Conservation (phyloP, 1,139 yeast genomes). For the Pichia sp. region DNA sequence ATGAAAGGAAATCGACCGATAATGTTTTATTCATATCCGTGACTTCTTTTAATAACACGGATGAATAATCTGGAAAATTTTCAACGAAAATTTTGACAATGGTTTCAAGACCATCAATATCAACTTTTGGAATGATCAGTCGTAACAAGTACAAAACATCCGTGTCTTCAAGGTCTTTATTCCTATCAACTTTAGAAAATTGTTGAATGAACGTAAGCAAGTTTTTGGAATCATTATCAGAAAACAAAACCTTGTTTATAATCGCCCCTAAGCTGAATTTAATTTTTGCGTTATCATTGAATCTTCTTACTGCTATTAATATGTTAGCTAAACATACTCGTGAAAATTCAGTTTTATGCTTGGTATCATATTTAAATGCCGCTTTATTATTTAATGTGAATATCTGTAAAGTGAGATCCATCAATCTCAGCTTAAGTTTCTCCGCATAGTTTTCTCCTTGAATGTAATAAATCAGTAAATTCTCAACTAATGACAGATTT, state of each 20-base stretch:
- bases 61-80: conserved; percentile 17
- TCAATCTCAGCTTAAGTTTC: conserved; percentile 3
- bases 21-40: conserved; percentile 23
- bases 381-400: conserved; percentile 22
- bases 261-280: conserved; percentile 12
- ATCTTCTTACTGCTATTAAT: conserved; percentile 9
- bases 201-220: conserved; percentile 19
- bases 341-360: conserved; percentile 21
- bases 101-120: conserved; percentile 18
- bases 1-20: conserved; percentile 22
- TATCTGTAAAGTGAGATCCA: conserved; percentile 10
- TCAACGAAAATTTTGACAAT: conserved; percentile 16
- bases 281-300: neutral
- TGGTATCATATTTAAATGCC: conserved; percentile 21
- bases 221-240: conserved; percentile 15
- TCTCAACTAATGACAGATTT: conserved; percentile 18
- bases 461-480: conserved; percentile 11
- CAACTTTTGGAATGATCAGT: conserved; percentile 17
- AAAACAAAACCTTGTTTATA: conserved; percentile 17
- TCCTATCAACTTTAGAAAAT: conserved; percentile 16
- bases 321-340: conserved; percentile 20
- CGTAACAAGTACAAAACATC: conserved; percentile 16
- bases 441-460: neutral
- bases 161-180: conserved; percentile 5
- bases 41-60: conserved; percentile 18